phyloP scores from a whole-genome alignment of 805 yeast species.

The Saccharomyces jurei region DNA sequence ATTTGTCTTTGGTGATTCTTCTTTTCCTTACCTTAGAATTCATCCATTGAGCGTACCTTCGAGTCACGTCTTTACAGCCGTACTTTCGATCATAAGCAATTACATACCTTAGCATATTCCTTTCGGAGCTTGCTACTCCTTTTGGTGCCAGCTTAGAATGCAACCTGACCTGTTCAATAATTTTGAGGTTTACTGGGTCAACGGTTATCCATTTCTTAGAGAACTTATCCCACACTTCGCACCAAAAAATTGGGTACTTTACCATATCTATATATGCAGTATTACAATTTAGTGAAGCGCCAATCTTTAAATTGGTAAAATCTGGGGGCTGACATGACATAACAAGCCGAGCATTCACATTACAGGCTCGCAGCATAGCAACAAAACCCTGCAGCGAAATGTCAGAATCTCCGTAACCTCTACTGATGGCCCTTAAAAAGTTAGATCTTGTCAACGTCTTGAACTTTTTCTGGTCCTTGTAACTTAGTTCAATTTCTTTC shows the following conservation, averaged over 20 bases:
- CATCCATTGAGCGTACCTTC: slow-evolving; percentile 65
- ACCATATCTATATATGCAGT: slow-evolving; percentile 9
- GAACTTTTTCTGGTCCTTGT: slow-evolving; percentile 16
- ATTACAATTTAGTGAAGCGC: not conserved
- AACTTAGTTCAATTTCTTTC: slow-evolving; percentile 30
- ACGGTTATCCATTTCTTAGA: slow-evolving; percentile 72
- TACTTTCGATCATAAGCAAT: slow-evolving; percentile 65
- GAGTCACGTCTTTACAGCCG: slow-evolving; percentile 71
- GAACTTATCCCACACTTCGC: slow-evolving; percentile 82
- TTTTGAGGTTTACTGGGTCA: slow-evolving; percentile 64
- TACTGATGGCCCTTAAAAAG: slow-evolving; percentile 38
- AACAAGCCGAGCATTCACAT: slow-evolving; percentile 64
- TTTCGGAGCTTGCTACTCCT: slow-evolving; percentile 13
- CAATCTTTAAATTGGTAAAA: slow-evolving; percentile 39
- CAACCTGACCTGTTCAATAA: slow-evolving; percentile 54
- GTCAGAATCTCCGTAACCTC: slow-evolving; percentile 65
- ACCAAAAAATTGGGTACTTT: slow-evolving; percentile 77
- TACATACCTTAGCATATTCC: slow-evolving; percentile 61
- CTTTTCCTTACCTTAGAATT: slow-evolving; percentile 71
- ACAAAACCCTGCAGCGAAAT: slow-evolving; percentile 84
- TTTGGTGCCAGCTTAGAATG: slow-evolving; percentile 63
- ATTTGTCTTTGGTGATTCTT: slow-evolving; percentile 53
- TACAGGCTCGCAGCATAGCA: slow-evolving; percentile 59
- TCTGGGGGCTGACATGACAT: slow-evolving; percentile 90
- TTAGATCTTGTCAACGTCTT: slow-evolving; percentile 30